phyloP scores from a whole-genome alignment of 2,329 filamentous ascomycete species.

The Alternaria incomplexa region DNA sequence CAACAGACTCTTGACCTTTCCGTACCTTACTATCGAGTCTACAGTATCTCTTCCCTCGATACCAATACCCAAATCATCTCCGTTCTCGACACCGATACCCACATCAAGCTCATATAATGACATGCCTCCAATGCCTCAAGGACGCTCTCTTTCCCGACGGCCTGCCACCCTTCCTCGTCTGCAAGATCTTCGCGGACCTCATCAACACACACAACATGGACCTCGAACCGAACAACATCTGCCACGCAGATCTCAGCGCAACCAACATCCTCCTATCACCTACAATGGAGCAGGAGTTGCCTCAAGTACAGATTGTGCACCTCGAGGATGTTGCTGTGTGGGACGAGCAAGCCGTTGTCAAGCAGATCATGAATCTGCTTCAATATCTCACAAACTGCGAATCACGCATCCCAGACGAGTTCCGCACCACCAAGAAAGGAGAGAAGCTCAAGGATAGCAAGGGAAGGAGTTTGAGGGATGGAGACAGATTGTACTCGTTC shows the following conservation, averaged over 20 bases:
- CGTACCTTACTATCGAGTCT: not conserved
- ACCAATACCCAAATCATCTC: not conserved
- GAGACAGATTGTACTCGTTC: not conserved
- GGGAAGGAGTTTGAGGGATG: not conserved
- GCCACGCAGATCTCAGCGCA: not conserved
- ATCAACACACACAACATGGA: not conserved
- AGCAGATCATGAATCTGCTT: not conserved
- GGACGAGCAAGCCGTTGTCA: not conserved
- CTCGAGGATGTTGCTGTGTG: not conserved
- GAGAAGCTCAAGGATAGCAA: not conserved
- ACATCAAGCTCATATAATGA: not conserved
- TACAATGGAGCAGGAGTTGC: not conserved
- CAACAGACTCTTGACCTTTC: not conserved
- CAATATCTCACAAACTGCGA: not conserved
- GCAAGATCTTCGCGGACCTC: not conserved
- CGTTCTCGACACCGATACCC: not conserved
- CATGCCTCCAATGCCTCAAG: not conserved
- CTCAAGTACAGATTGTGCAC: not conserved
- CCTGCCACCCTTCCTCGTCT: not conserved
- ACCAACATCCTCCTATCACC: not conserved
- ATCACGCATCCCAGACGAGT: not conserved
- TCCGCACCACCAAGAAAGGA: not conserved
- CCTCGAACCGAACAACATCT: not conserved
- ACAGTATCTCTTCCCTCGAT: not conserved
- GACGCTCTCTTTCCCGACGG: not conserved